Conservation (phyloP, 805 yeast genomes). For the Vanderwaltozyma tropicalis region DNA sequence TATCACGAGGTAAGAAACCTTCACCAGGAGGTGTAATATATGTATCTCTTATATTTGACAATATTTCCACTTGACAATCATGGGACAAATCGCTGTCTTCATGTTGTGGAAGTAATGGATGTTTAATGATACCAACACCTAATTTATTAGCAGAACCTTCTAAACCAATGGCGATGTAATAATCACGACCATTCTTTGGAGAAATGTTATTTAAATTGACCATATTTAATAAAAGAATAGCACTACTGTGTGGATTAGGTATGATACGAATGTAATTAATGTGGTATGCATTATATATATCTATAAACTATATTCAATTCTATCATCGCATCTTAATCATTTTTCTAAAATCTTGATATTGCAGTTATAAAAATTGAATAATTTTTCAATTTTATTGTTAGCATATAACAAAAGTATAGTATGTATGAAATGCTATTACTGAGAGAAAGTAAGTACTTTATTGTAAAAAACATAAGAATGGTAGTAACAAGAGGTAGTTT, state of each 20-base stretch:
- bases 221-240: too few species aligned
- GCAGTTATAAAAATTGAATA: too few species aligned
- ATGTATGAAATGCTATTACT: too few species aligned
- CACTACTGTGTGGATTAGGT: neutral
- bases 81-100: conserved; percentile 41
- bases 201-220: conserved; percentile 21
- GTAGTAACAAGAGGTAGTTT: too few species aligned
- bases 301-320: neutral
- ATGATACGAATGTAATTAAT: neutral
- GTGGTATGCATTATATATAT: too few species aligned
- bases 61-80: conserved; percentile 57
- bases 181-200: conserved; percentile 26
- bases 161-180: conserved; percentile 73
- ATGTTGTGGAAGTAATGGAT: conserved; percentile 31
- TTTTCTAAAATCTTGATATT: too few species aligned
- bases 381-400: too few species aligned
- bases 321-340: too few species aligned
- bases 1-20: conserved; percentile 92
- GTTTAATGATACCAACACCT: conserved; percentile 87
- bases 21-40: conserved; percentile 96
- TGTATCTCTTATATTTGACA: conserved; percentile 90
- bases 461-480: too few species aligned
- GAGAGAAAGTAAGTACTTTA: too few species aligned
- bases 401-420: too few species aligned
- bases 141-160: conserved; percentile 97